These are phyloP conservation scores for Knoxdaviesia capensis DNA, from an alignment of 2,329 filamentous ascomycete genomes.

Conservation along the genomic window DNA sequence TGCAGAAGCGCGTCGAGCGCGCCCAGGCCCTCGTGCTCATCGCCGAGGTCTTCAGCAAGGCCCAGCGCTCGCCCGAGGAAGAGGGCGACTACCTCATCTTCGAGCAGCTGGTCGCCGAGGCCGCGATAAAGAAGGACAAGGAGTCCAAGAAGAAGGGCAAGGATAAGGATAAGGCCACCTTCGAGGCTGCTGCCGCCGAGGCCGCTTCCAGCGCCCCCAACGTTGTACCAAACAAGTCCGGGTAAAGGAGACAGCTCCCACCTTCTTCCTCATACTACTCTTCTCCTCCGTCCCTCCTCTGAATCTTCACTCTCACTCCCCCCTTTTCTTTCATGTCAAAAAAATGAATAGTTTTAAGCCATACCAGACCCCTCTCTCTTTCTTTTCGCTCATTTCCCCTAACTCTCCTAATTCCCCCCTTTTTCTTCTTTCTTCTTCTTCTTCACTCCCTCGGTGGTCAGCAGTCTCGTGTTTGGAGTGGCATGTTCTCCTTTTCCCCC, in stretches of 20 bases:
- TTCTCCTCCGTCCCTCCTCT: neutral
- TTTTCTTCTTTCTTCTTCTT: neutral
- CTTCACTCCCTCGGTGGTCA: neutral
- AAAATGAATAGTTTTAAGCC: neutral
- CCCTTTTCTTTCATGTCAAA: neutral
- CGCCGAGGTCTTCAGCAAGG: slow-evolving; percentile 75
- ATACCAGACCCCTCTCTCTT: neutral
- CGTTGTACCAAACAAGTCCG: slow-evolving; percentile 3
- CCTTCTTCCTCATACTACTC: neutral
- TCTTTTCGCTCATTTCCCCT: neutral
- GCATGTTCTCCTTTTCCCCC: neutral
- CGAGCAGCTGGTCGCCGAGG: slow-evolving; percentile 92
- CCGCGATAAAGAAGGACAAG: slow-evolving; percentile 80
- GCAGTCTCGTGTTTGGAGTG: neutral
- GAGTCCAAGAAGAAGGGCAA: slow-evolving; percentile 37
- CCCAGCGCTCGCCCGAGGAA: slow-evolving; percentile 76
- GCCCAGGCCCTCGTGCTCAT: slow-evolving; percentile 78
- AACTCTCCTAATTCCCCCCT: neutral
- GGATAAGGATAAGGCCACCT: slow-evolving; percentile 19
- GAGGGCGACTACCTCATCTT: slow-evolving; percentile 98
- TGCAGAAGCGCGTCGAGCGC: slow-evolving; percentile 74
- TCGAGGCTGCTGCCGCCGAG: slow-evolving; percentile 7
- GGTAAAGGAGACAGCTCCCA: neutral
- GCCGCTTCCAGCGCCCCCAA: slow-evolving; percentile 8
- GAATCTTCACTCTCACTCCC: neutral